Base-by-base conservation (phyloP, 768 basidiomycete species). In the Auriscalpium orientale region DNA sequence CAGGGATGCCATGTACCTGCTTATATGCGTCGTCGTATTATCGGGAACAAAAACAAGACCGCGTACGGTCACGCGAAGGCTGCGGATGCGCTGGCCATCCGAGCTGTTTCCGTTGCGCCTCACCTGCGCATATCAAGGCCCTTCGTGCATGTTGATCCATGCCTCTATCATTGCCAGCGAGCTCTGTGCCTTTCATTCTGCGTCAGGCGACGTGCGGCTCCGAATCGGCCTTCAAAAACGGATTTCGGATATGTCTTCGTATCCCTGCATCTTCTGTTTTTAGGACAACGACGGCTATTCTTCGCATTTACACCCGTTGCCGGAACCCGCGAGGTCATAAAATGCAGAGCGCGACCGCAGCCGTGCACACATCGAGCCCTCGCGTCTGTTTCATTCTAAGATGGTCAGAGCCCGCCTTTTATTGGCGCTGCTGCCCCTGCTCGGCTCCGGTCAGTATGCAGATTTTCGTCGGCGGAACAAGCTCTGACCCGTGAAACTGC, bases 351-450 rank as follows among this genome's bases (percentile, higher is more conserved):
- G 35, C 34, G 50, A 8, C 28, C 28, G 28, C 28, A 28, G 28
- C 28, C 28, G 40, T 43, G 40, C 18, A 4, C 15, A 18, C 40
- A 43, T 18, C 18, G 40, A 13, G 40, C 40, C 40, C 21, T 6
- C 18, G 52, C 13, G 11, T 21, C 22, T 44, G 12, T n/a, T 21
- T n/a, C 21, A 34, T 21, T 37, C 49, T 53, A 62, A 57, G 46
- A 66, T 66, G 64, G 21, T 66, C 37, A 44, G 55, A 28, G 28
- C 28, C 43, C 55, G 60, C 12, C 28, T 66, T 9, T 53, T 66
- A 34, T 60, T 78, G 49, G 67, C 70, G 46, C 47, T 78, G 51
- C 67, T 79, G 56, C 68, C 75, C 35, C 59, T 78, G 20, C 62
- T 72, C 51, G 73, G 72, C 58, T 64, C 72, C 56, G 77, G 79